A percentile compares a stretch with the other conserved stretches of the same genome.
Conservation (phyloP, 495 filamentous ascomycete species). For the Xeromyces bisporus region DNA sequence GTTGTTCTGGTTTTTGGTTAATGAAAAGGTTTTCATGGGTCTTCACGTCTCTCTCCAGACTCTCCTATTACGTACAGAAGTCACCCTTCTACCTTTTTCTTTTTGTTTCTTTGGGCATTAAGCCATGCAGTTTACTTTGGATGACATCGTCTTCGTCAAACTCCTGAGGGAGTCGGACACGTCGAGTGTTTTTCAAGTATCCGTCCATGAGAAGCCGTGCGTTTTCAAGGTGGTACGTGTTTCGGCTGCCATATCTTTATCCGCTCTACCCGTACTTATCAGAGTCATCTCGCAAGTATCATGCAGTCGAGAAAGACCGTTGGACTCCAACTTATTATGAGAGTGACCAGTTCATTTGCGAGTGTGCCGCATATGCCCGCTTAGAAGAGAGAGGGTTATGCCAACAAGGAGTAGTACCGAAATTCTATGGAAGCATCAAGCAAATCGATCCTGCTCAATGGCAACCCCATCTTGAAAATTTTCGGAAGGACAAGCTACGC, state of each 20-base stretch:
- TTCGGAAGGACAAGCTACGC: constrained; percentile 8
- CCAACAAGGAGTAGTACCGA: constrained; percentile 7
- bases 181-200: constrained; percentile 8
- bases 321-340: constrained; percentile 5
- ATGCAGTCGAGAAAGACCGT: constrained; percentile 3
- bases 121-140: no score
- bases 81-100: no score
- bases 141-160: constrained; percentile 9
- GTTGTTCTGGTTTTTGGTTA: no score
- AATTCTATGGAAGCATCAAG: constrained; percentile 11
- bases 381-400: constrained; percentile 12
- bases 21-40: no score
- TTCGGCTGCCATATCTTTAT: no score
- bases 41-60: no score
- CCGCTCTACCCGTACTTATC: background rate
- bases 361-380: constrained; percentile 9
- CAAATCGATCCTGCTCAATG: constrained; percentile 7
- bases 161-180: constrained; percentile 4
- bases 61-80: no score
- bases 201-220: constrained; percentile 3
- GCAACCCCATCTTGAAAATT: constrained; percentile 8
- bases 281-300: constrained; percentile 8
- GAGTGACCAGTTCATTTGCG: constrained; percentile 7
- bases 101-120: no score
- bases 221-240: constrained; percentile 14